Conservation (phyloP, 2,329 filamentous ascomycete genomes). For the Penicillium sp. region DNA sequence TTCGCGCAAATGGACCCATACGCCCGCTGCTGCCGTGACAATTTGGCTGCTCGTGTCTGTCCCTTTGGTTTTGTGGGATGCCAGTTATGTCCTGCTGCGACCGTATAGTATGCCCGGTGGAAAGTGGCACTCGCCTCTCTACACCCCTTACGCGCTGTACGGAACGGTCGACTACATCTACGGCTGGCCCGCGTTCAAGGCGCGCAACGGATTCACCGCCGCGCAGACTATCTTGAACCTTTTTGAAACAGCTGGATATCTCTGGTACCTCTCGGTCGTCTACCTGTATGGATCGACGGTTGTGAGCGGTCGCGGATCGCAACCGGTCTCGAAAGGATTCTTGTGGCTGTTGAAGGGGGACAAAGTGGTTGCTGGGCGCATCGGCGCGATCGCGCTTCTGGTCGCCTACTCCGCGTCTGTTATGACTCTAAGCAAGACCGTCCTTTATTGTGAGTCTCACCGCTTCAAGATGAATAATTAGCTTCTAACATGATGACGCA, state of each 20-base stretch:
- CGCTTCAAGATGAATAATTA: neutral
- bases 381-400: constrained; percentile 57
- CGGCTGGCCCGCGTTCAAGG: constrained; percentile 70
- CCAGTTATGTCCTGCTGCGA: constrained; percentile 73
- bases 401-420: constrained; percentile 60
- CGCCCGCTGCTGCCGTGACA: constrained; percentile 60
- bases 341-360: constrained; percentile 50
- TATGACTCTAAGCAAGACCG: constrained; percentile 68
- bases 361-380: constrained; percentile 53
- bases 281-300: constrained; percentile 43
- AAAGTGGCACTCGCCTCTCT: constrained; percentile 69
- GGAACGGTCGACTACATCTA: constrained; percentile 79
- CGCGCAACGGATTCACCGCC: constrained; percentile 71
- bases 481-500: constrained; percentile 9
- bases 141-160: constrained; percentile 77
- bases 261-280: constrained; percentile 61
- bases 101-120: constrained; percentile 83
- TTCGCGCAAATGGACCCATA: constrained; percentile 55
- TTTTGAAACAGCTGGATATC: constrained; percentile 67
- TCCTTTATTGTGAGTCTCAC: constrained; percentile 60
- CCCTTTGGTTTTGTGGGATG: constrained; percentile 81
- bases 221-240: constrained; percentile 72
- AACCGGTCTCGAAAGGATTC: constrained; percentile 35
- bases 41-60: constrained; percentile 74
- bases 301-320: constrained; percentile 25